A percentile compares a stretch with the other conserved stretches of the same genome.
phyloP scores from a whole-genome alignment of 1,284 basidiomycete species.

The Cerrena zonata region DNA sequence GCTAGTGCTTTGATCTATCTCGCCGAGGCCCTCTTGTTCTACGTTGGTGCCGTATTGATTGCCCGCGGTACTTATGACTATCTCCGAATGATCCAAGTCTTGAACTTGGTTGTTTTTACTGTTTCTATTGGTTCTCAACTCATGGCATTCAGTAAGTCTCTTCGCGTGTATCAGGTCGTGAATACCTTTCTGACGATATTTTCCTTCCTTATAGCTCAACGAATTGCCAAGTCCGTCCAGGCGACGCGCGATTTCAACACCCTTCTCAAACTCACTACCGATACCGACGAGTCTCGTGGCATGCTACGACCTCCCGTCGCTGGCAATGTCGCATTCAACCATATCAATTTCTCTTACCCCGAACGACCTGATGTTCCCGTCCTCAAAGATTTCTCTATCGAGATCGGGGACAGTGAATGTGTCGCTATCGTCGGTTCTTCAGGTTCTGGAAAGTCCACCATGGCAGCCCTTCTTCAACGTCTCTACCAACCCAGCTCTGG shows the following conservation, averaged over 20 bases:
- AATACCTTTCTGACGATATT: conserved; percentile 13
- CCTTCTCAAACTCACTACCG: conserved; percentile 55
- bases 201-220: conserved; percentile 53
- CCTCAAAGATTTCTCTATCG: conserved; percentile 61
- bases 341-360: conserved; percentile 81
- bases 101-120: conserved; percentile 89
- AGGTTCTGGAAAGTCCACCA: conserved; percentile 85
- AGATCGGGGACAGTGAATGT: conserved; percentile 67
- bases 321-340: conserved; percentile 62
- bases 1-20: conserved; percentile 81
- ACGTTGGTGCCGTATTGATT: conserved; percentile 81
- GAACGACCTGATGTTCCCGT: conserved; percentile 69
- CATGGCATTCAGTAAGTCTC: conserved; percentile 76
- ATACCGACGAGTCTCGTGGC: conserved; percentile 67
- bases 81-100: conserved; percentile 80
- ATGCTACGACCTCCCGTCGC: conserved; percentile 56
- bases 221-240: conserved; percentile 73
- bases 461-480: conserved; percentile 77
- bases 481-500: conserved; percentile 78
- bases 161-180: too few species aligned
- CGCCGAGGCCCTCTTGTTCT: conserved; percentile 86
- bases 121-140: conserved; percentile 87
- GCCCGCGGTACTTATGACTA: conserved; percentile 79
- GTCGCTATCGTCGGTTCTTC: conserved; percentile 86
- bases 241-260: conserved; percentile 76